Conservation (phyloP, 2,329 filamentous ascomycete genomes). For the Fusarium guadeloupense region DNA sequence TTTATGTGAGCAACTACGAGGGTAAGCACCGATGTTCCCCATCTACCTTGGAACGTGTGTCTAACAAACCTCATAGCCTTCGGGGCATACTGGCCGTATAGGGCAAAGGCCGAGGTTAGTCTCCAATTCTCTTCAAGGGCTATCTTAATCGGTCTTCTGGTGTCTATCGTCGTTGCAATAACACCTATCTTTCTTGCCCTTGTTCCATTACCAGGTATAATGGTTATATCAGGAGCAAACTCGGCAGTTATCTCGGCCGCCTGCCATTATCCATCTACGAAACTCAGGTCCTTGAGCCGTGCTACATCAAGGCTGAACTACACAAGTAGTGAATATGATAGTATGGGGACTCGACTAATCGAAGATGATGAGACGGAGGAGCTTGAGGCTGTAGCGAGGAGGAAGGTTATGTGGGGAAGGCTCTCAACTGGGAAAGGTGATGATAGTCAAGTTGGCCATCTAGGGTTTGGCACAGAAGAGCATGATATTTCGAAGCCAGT, state of each 20-base stretch:
- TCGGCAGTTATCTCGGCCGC: conserved; percentile 33
- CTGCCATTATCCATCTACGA: conserved; percentile 14
- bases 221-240: conserved; percentile 22
- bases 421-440: conserved; percentile 14
- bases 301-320: neutral
- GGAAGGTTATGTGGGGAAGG: conserved; percentile 26
- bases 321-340: neutral
- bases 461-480: conserved; percentile 31
- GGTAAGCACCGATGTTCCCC: neutral
- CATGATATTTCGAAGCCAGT: conserved; percentile 14
- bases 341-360: conserved; percentile 1
- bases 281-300: conserved; percentile 1
- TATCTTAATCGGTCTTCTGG: conserved; percentile 3
- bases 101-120: no score
- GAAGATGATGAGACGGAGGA: neutral
- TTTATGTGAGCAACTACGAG: conserved; percentile 36
- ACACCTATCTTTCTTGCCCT: conserved; percentile 13
- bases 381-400: neutral
- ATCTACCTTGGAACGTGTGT: neutral
- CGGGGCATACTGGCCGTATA: conserved; percentile 1
- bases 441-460: conserved; percentile 15
- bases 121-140: conserved; percentile 25
- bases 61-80: conserved; percentile 4
- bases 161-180: conserved; percentile 8
- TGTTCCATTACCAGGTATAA: conserved; percentile 20